Percentiles rank a stretch among this genome's conserved stretches.
Evolutionary conservation across 148 eudicot species (phyloP).

Genomic region (Nyssa sinensis): DNA sequence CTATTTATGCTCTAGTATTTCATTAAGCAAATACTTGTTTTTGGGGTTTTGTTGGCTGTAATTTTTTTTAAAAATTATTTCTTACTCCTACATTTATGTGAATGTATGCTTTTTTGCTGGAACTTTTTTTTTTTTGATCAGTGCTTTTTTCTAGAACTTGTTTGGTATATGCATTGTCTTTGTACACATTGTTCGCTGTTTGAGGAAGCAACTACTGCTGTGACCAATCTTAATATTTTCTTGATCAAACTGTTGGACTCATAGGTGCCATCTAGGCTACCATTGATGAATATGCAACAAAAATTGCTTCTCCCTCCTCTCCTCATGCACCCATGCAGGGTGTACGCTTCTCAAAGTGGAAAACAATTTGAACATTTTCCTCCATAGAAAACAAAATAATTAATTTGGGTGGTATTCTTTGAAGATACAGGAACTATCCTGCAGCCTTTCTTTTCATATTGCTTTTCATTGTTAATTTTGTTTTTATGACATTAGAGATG

Average conservation of each 20-base stretch:
- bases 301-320: not conserved
- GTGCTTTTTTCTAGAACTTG: too few relatives aligned
- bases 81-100: too few relatives aligned
- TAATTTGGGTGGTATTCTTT: too few relatives aligned
- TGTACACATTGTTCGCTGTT: not conserved
- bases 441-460: not conserved
- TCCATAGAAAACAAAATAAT: not conserved
- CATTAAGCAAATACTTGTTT: not conserved
- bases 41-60: constrained; percentile 1
- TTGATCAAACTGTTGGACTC: not conserved
- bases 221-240: not conserved
- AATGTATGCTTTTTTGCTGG: too few relatives aligned
- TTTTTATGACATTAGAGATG: not conserved
- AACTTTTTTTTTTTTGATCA: too few relatives aligned
- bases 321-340: not conserved
- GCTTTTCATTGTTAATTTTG: not conserved
- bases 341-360: not conserved
- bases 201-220: not conserved
- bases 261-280: not conserved
- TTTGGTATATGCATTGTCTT: not conserved
- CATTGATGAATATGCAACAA: too few relatives aligned
- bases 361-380: not conserved
- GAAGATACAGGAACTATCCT: not conserved
- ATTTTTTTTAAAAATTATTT: not conserved
- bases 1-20: not conserved